Evolutionary conservation across 768 basidiomycete species (phyloP), one percentile per base, ranked within the genome.

Genomic region (Galerina marginata): DNA sequence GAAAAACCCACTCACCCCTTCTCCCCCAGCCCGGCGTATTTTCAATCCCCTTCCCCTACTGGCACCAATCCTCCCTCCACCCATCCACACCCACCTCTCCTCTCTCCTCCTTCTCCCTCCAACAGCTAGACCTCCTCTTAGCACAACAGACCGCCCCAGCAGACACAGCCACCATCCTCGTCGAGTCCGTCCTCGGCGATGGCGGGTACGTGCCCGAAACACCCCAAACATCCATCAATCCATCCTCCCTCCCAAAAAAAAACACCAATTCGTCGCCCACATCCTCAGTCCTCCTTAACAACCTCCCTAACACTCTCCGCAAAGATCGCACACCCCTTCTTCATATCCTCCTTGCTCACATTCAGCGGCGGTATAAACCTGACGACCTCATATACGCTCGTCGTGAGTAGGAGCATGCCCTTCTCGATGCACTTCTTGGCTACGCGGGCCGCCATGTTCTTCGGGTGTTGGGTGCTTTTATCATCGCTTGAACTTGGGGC

Each of bases 151-250:
- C 88, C 6, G 81, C 89, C 1, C 92, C 95, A 0, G 73, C 76
- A 5, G 96, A 98, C 72, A 96, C 95, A 0, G 94, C 96, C 2
- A 95, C 95, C n/a, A 89, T 98, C 69, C 75, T 99, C 63, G 75
- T 99, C 43, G 96, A 99, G 79, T 92, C 96, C 43, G 90, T 98
- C 1, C 81, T 98, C 33, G 96, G 95, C 25, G 96, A 98, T 74
- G 96, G 96, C 38, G 96, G 96, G 1, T 98, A 99, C 74, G 92
- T 97, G 15, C 88, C 93, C 29, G n/a, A n/a, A n/a, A n/a, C n/a
- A n/a, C n/a, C n/a, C n/a, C n/a, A n/a, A n/a, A n/a, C n/a, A n/a
- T n/a, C n/a, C n/a, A n/a, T n/a, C n/a, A n/a, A n/a, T n/a, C n/a
- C n/a, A n/a, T n/a, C n/a, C n/a, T n/a, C n/a, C n/a, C n/a, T n/a